phyloP scores from a whole-genome alignment of 1,139 yeast genomes.

The Nakaseomyces delphensis region DNA sequence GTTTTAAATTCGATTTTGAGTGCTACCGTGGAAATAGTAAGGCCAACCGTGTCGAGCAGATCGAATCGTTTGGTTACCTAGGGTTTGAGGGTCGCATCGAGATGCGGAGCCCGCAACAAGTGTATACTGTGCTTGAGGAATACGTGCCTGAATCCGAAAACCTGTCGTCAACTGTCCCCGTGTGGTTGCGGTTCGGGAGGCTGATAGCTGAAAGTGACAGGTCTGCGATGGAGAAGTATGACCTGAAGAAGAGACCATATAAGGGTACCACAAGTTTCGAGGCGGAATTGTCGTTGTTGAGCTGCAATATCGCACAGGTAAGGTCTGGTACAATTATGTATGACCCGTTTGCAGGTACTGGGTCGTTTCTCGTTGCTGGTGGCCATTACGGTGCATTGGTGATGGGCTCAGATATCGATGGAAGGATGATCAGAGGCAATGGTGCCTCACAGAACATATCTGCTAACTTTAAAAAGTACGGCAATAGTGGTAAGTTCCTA shows the following conservation, averaged over 20 bases:
- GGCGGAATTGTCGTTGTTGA: slow-evolving; percentile 72
- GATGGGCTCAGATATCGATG: slow-evolving; percentile 87
- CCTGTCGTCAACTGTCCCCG: slow-evolving; percentile 47
- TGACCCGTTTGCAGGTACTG: slow-evolving; percentile 97
- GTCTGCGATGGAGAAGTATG: slow-evolving; percentile 63
- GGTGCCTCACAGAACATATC: slow-evolving; percentile 38
- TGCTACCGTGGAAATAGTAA: slow-evolving; percentile 62
- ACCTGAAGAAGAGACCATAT: slow-evolving; percentile 71
- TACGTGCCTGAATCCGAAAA: slow-evolving; percentile 43
- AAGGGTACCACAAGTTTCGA: slow-evolving; percentile 97
- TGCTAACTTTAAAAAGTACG: slow-evolving; percentile 70
- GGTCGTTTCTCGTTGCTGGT: slow-evolving; percentile 85
- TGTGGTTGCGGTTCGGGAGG: slow-evolving; percentile 66
- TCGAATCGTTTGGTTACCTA: slow-evolving; percentile 65
- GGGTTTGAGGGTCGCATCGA: slow-evolving; percentile 68
- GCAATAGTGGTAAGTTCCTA: slow-evolving; percentile 46
- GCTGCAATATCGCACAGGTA: slow-evolving; percentile 80
- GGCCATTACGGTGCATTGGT: slow-evolving; percentile 77
- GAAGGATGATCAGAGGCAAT: slow-evolving; percentile 74
- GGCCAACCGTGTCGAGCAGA: slow-evolving; percentile 47
- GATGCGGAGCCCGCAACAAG: slow-evolving; percentile 70
- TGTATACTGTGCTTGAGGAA: slow-evolving; percentile 67
- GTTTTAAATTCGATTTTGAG: slow-evolving; percentile 77
- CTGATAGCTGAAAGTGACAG: slow-evolving; percentile 60
- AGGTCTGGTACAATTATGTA: slow-evolving; percentile 58